These are phyloP conservation scores for Saturnispora quitensis DNA, from an alignment of 805 yeast genomes.

Conservation along the genomic window DNA sequence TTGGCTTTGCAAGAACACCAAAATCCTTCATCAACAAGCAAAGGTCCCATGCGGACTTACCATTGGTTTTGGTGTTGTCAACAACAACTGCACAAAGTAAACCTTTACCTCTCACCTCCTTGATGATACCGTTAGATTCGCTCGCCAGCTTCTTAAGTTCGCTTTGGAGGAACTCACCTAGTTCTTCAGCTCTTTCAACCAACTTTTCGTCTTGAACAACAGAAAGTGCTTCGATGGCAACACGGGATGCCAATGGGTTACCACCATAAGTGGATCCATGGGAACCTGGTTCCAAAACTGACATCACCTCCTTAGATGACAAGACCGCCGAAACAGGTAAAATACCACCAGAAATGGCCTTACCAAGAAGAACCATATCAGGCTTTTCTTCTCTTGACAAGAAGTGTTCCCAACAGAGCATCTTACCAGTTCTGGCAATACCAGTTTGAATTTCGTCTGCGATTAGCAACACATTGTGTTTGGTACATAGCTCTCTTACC, in stretches of 20 bases:
- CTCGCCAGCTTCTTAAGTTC: constrained; percentile 36
- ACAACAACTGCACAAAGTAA: constrained; percentile 85
- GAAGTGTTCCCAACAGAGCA: constrained; percentile 78
- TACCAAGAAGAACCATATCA: constrained; percentile 82
- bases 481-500: constrained; percentile 66
- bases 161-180: constrained; percentile 62
- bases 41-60: constrained; percentile 93
- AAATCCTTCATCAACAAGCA: constrained; percentile 80
- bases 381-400: constrained; percentile 65
- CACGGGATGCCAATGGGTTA: constrained; percentile 88
- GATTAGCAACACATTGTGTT: constrained; percentile 80
- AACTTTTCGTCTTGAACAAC: constrained; percentile 84
- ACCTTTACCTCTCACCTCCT: constrained; percentile 76
- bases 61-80: constrained; percentile 73
- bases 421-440: constrained; percentile 92
- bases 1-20: constrained; percentile 88
- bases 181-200: constrained; percentile 62
- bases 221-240: constrained; percentile 85
- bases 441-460: constrained; percentile 98
- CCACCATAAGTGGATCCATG: constrained; percentile 99
- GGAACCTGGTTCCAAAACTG: constrained; percentile 84
- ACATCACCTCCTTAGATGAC: constrained; percentile 85
- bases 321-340: constrained; percentile 87
- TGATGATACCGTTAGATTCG: constrained; percentile 44
- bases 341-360: constrained; percentile 94